Conservation (phyloP, 2,329 filamentous ascomycete genomes). For the Fusarium sp. region DNA sequence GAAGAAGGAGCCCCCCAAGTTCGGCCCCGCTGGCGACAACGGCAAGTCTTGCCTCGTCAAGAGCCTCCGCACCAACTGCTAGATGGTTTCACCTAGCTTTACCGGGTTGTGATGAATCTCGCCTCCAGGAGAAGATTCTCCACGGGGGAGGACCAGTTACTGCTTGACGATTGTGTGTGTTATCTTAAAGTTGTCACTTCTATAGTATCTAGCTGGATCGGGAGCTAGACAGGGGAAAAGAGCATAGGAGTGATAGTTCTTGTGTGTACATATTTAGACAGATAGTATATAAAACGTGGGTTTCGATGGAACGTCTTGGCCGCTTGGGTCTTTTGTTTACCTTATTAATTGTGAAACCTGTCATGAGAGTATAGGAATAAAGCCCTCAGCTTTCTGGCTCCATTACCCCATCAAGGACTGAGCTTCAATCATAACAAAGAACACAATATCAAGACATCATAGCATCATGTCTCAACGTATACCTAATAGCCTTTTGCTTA, state of each 20-base stretch:
- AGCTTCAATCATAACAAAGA: no score
- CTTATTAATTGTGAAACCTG: not conserved
- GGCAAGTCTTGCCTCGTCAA: conserved; percentile 6
- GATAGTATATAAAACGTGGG: not conserved
- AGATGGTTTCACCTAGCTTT: not conserved
- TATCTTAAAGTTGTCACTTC: not conserved
- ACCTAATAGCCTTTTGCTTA: no score
- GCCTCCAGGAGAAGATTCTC: not conserved
- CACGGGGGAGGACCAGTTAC: not conserved
- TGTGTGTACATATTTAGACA: not conserved
- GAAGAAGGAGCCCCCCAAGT: not conserved
- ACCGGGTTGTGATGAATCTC: not conserved
- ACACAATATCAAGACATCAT: no score
- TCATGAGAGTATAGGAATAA: not conserved
- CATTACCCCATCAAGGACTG: no score
- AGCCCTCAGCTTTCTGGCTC: no score
- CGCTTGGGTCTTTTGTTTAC: not conserved
- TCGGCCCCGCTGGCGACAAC: not conserved
- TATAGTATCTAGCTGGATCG: not conserved
- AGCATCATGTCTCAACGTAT: no score
- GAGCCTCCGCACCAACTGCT: not conserved
- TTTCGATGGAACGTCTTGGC: not conserved
- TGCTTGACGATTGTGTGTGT: not conserved
- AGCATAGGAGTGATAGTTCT: not conserved
- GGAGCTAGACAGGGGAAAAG: not conserved